A percentile compares a stretch with the other conserved stretches of the same genome.
These are phyloP conservation scores for Alternaria consortialis DNA, from an alignment of 2,329 filamentous ascomycete genomes.

Conservation along the genomic window DNA sequence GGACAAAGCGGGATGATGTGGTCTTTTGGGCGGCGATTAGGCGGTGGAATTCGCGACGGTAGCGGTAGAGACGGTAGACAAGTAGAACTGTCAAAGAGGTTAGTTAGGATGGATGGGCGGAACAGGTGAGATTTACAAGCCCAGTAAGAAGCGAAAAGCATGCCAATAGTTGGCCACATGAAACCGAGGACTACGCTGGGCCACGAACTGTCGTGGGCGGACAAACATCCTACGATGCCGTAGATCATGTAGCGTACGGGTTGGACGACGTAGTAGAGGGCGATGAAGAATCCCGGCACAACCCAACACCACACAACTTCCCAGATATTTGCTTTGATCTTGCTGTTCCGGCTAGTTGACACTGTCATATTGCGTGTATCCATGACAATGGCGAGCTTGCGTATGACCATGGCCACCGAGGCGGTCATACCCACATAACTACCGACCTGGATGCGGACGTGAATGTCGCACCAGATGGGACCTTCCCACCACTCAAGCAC, in stretches of 20 bases:
- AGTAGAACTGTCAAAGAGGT: constrained; percentile 60
- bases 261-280: constrained; percentile 68
- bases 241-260: constrained; percentile 66
- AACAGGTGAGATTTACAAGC: constrained; percentile 59
- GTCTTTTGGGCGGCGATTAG: constrained; percentile 64
- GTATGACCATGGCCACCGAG: constrained; percentile 66
- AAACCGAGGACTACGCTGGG: constrained; percentile 62
- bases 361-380: constrained; percentile 66
- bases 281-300: constrained; percentile 64
- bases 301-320: constrained; percentile 66
- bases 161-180: constrained; percentile 66
- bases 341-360: constrained; percentile 60
- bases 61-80: constrained; percentile 67
- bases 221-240: constrained; percentile 67
- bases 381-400: constrained; percentile 67
- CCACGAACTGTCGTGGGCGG: constrained; percentile 66
- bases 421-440: constrained; percentile 62
- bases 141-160: constrained; percentile 63
- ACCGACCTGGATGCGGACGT: constrained; percentile 66
- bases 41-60: constrained; percentile 65
- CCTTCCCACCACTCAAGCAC: constrained; percentile 66
- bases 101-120: constrained; percentile 8
- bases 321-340: constrained; percentile 57
- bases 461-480: constrained; percentile 69
- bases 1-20: constrained; percentile 68